A percentile compares a stretch with the other conserved stretches of the same genome.
Conservation (phyloP, 495 filamentous ascomycete species). For the Aspergillus campestris region DNA sequence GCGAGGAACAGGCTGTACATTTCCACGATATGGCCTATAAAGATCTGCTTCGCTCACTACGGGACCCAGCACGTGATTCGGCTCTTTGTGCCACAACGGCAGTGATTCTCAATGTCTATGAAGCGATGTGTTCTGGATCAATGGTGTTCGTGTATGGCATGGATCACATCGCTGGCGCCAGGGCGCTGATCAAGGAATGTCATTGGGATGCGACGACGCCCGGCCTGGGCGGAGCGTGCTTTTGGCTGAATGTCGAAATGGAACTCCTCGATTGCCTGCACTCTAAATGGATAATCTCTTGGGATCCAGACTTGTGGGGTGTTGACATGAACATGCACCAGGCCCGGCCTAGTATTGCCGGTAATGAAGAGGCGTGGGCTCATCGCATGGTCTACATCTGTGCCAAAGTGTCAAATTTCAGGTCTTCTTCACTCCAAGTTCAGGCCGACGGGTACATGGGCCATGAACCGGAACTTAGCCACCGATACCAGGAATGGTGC, state of each 20-base stretch:
- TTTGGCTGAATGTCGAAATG: slow-evolving; percentile 89
- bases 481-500: slow-evolving; percentile 68
- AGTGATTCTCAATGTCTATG: slow-evolving; percentile 83
- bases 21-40: slow-evolving; percentile 80
- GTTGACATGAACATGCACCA: slow-evolving; percentile 69
- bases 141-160: slow-evolving; percentile 56
- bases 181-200: slow-evolving; percentile 85
- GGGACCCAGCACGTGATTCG: slow-evolving; percentile 76
- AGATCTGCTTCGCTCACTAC: slow-evolving; percentile 60
- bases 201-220: slow-evolving; percentile 75
- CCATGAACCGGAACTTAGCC: slow-evolving; percentile 54
- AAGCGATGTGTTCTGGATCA: slow-evolving; percentile 70
- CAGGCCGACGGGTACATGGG: slow-evolving; percentile 50
- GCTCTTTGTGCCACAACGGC: slow-evolving; percentile 85
- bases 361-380: slow-evolving; percentile 80
- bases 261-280: slow-evolving; percentile 81
- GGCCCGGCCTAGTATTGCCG: slow-evolving; percentile 27
- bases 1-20: slow-evolving; percentile 65
- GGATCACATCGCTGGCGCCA: slow-evolving; percentile 80
- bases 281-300: slow-evolving; percentile 80
- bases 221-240: slow-evolving; percentile 81
- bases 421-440: slow-evolving; percentile 53
- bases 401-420: slow-evolving; percentile 81
- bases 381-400: slow-evolving; percentile 85
- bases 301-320: slow-evolving; percentile 90